These are phyloP conservation scores for Neurospora sp. DNA, from an alignment of 495 filamentous ascomycete genomes.

Conservation along the genomic window DNA sequence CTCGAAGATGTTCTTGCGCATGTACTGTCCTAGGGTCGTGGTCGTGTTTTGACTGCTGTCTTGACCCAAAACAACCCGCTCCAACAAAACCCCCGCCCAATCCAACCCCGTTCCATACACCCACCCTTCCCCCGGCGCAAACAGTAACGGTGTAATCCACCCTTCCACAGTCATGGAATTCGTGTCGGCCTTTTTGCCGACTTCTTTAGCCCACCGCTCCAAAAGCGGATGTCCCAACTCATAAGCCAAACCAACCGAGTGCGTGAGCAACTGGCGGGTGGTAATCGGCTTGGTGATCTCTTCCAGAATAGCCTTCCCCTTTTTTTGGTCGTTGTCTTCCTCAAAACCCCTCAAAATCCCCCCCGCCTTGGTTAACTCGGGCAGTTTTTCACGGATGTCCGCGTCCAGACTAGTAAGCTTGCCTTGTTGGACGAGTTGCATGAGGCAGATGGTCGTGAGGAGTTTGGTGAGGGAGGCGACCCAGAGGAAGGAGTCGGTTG, in stretches of 20 bases:
- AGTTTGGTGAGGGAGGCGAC: constrained; percentile 23
- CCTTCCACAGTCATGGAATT: constrained; percentile 15
- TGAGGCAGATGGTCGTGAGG: constrained; percentile 11
- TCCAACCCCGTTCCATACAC: constrained; percentile 21
- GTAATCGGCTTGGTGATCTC: constrained; percentile 19
- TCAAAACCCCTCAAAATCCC: constrained; percentile 17
- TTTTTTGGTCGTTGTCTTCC: neutral
- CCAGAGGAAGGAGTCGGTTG: constrained; percentile 42
- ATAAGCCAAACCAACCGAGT: constrained; percentile 19
- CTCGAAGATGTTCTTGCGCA: constrained; percentile 12
- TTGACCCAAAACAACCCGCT: constrained; percentile 4
- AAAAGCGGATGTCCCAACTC: constrained; percentile 19
- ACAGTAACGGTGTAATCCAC: constrained; percentile 20
- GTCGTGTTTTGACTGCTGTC: neutral
- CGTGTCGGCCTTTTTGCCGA: constrained; percentile 10
- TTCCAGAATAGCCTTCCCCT: constrained; percentile 16
- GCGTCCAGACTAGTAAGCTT: constrained; percentile 11
- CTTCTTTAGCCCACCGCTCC: constrained; percentile 10
- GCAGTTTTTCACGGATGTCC: constrained; percentile 13
- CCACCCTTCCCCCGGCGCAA: constrained; percentile 22
- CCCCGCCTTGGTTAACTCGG: constrained; percentile 13
- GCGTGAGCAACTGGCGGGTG: constrained; percentile 22
- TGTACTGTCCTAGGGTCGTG: constrained; percentile 13
- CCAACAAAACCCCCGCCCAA: constrained; percentile 22
- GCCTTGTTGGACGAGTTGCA: constrained; percentile 19